Evolutionary conservation across 2,329 filamentous ascomycete species (phyloP), one percentile per base, ranked within the genome.

Genomic region (Metarhizium guizhouense): DNA sequence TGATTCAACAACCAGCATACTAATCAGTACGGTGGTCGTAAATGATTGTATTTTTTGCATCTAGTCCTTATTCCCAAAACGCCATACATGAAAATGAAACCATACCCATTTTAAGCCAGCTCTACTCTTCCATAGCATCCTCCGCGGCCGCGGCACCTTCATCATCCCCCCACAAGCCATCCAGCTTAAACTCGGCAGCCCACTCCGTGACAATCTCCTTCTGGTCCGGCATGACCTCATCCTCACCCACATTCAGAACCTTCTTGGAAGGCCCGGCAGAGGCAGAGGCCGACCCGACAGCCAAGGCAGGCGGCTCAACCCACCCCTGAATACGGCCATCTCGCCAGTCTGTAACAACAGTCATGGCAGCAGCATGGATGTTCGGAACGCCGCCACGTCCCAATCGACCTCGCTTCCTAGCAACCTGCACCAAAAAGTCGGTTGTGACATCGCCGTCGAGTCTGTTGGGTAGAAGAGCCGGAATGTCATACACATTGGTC

Each of bases 301-400:
- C 74, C 57, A 90, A 72, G 40, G 80, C 78, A 7, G 92, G 91
- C 3, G 90, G 82, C 63, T 91, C 87, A 51, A 86, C 82, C 92
- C 92, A 96, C 56, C 92, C 92, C 72, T 95, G 90, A 64, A 99
- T 95, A 53, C 94, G 84, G 30, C 92, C 93, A 69, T 97, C 93
- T 63, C 94, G 83, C 90, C 94, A 95, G 75, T 99, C 94, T n/a
- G 85, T 94, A 56, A 99, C 84, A 55, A 99, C 92, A 0, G 90
- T 87, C 81, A 94, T 93, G 60, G 93, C 94, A 7, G 94, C 93
- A 54, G 88, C 85, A 62, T 84, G 79, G 57, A 97, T 72, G 71
- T 97, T 99, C 47, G 94, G 94, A 16, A 97, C 81, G 59, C 94
- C 94, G 20, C 93, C 92, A 63, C 88, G 87, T 52, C 93, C 90